Percentiles rank a stretch among this genome's conserved stretches.
Conservation (phyloP, 805 yeast genomes). For the Kuraishia cidri region DNA sequence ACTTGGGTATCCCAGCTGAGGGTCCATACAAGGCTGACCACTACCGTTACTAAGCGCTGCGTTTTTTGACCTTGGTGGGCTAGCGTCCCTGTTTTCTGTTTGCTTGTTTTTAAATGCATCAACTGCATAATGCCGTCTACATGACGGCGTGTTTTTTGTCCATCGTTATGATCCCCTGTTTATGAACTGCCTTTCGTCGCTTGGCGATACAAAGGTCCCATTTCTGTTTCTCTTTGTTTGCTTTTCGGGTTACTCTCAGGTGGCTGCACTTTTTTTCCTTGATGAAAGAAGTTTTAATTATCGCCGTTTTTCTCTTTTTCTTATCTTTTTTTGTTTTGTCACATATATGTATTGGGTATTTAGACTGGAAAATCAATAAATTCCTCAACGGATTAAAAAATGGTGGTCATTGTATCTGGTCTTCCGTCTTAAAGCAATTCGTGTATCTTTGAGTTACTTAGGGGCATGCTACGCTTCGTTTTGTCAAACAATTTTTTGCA, state of each 20-base stretch:
- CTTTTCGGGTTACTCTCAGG: background rate
- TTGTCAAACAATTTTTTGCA: no score
- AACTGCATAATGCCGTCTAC: conserved; percentile 6
- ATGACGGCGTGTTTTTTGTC: background rate
- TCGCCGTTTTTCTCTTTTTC: conserved; percentile 1
- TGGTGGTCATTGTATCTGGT: no score
- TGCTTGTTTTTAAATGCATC: conserved; percentile 6
- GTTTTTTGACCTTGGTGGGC: background rate
- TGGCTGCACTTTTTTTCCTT: conserved; percentile 1
- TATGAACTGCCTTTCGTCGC: no score
- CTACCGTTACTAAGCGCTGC: conserved; percentile 77
- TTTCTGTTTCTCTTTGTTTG: background rate
- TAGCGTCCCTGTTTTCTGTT: conserved; percentile 2
- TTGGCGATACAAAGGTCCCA: no score
- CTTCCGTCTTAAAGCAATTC: no score
- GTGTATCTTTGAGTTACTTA: no score
- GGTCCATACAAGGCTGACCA: conserved; percentile 98
- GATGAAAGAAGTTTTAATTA: background rate
- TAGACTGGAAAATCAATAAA: conserved; percentile 3
- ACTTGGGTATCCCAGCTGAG: conserved; percentile 82
- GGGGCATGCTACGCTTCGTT: no score
- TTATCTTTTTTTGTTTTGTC: background rate
- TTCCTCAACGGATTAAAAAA: conserved; percentile 9
- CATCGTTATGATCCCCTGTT: no score
- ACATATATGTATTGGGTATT: no score